Evolutionary conservation across 192 early-diverging fungal species (phyloP), one percentile per base, ranked within the genome.

Genomic region (Coemansia sp.): DNA sequence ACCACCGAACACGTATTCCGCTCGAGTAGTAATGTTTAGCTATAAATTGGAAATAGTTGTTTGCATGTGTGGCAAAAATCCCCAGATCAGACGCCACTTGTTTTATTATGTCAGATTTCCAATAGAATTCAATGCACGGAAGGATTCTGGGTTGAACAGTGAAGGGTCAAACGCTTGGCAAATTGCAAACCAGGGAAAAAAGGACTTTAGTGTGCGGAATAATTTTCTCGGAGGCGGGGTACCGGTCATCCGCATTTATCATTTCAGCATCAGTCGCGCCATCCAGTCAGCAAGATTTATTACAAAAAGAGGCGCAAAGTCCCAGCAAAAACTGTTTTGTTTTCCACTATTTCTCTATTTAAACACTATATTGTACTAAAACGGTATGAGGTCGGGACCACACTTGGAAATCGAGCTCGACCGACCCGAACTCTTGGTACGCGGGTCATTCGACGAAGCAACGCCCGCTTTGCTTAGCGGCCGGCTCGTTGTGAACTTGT

Each of bases 381-480:
- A 14, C 15, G 7, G 26, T n/a, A 75, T 75, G 73, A 67, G 73
- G 14, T 56, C 68, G 9, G 60, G 73, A 4, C 73, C 73, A 7
- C 69, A 56, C 28, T 55, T 76, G 3, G 74, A 76, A 34, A 70
- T 76, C 5, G 48, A 55, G 17, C 65, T 76, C 11, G 74, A 76
- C 46, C 66, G 71, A 28, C 74, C 74, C 56, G 74, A 76, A 38
- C 61, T 76, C 11, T 53, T 76, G 44, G 61, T 76, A 5, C 74
- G 74, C 20, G 74, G 74, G 20, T 64, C 74, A 9, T 67, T 71
- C 31, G 74, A 76, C 61, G 74, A 76, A 37, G 74, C 74, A 8
- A 26, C 68, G 53, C 56, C 74, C 4, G 56, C 61, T 53, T 50
- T 86, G n/a, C 58, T 88, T 14, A 73, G 83, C 56, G 86, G 86